Base-by-base conservation (phyloP, 129 eudicot genomes). In the Solidago caesia region DNA sequence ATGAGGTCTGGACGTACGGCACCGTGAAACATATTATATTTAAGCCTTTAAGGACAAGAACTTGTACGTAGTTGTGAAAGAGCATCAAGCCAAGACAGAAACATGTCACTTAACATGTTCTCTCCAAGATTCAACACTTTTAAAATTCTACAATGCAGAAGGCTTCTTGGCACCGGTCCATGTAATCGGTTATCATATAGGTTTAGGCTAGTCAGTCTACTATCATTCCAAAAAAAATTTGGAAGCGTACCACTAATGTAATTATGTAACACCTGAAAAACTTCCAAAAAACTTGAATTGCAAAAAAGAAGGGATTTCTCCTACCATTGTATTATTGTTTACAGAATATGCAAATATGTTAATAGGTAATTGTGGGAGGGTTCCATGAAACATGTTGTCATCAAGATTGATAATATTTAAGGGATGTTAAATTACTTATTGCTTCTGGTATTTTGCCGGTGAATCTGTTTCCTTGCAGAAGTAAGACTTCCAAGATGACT, bases 41-140 rank as follows among this genome's bases (percentile, higher is more conserved):
- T 68, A n/a, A n/a, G n/a, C n/a, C n/a, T n/a, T n/a, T n/a, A 65
- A 84, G 33, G n/a, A 47, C 48, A 21, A 84, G 81, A 44, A 84
- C 79, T 49, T 74, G 21, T 21, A 21, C 21, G 72, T 6, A 84
- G 66, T n/a, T 77, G 29, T 1, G 79, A 76, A 73, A 81, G 79
- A 62, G 27, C 33, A 45, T 57, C 78, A 29, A 81, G 6, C 81
- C 78, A 81, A 1, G 2, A 4, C 2, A 83, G 88, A n/a, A 84
- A 84, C 21, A 26, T 46, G 5, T 59, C 88, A 2, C 12, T 62
- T 8, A 81, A 29, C 5, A 73, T 49, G 62, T 83, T 83, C 12
- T 70, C 48, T 8, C 77, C 70, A 8, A 83, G 47, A 70, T 74
- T 70, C 12, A 83, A 44, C 42, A 84, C 78, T 58, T 81, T 21